Conservation (phyloP, 2,329 filamentous ascomycete species). For the Fusarium dlaminii region DNA sequence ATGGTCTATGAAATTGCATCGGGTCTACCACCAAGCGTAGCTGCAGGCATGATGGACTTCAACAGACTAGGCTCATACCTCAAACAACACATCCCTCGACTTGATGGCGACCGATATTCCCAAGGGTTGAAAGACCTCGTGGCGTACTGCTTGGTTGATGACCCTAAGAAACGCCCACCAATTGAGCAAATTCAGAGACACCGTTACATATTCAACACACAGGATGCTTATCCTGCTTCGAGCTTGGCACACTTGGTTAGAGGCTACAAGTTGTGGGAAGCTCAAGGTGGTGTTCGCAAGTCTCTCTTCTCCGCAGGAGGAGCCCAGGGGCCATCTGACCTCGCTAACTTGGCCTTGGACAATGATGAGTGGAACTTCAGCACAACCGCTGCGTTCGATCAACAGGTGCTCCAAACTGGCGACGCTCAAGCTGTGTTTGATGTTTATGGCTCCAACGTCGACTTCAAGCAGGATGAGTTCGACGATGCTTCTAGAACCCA, state of each 20-base stretch:
- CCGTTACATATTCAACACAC: conserved; percentile 72
- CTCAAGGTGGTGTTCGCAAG: conserved; percentile 74
- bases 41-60: conserved; percentile 57
- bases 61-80: conserved; percentile 65
- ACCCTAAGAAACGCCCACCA: conserved; percentile 73
- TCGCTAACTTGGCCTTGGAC: conserved; percentile 56
- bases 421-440: conserved; percentile 69
- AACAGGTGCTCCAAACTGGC: conserved; percentile 61
- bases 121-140: conserved; percentile 74
- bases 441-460: conserved; percentile 67
- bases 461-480: conserved; percentile 57
- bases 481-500: conserved; percentile 63
- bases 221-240: conserved; percentile 69
- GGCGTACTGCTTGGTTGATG: conserved; percentile 76
- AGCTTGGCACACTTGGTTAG: conserved; percentile 73
- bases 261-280: conserved; percentile 80
- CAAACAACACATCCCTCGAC: conserved; percentile 70
- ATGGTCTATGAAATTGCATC: conserved; percentile 85
- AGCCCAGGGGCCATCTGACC: conserved; percentile 62
- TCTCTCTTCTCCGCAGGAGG: conserved; percentile 70
- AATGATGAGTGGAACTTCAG: conserved; percentile 75
- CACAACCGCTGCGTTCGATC: conserved; percentile 71
- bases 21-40: conserved; percentile 76
- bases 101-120: conserved; percentile 78
- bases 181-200: conserved; percentile 77